These are phyloP conservation scores for Entomophthora muscae DNA, from an alignment of 371 early-diverging fungal species.

Conservation along the genomic window DNA sequence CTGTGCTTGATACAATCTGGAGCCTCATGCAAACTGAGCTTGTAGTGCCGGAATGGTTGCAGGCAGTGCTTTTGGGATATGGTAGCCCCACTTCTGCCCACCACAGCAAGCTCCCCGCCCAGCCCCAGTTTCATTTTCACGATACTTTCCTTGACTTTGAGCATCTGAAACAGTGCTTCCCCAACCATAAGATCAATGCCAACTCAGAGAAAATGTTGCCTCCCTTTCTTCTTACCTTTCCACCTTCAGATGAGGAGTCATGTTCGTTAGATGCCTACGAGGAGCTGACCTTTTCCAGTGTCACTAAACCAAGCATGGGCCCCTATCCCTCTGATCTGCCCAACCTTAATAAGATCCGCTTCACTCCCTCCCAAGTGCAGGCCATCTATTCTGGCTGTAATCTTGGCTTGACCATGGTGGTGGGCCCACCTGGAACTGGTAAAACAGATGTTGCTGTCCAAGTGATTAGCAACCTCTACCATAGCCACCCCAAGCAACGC, in stretches of 20 bases:
- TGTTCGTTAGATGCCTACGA: neutral
- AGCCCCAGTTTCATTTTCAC: constrained; percentile 41
- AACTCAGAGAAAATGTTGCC: neutral
- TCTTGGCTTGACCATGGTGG: constrained; percentile 75
- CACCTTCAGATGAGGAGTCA: neutral
- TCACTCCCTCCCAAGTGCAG: constrained; percentile 73
- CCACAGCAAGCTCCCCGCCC: constrained; percentile 31
- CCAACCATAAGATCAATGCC: constrained; percentile 16
- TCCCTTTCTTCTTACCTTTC: constrained; percentile 1
- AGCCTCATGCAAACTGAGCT: constrained; percentile 57
- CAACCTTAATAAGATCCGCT: constrained; percentile 26
- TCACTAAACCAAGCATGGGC: neutral
- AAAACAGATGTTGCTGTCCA: constrained; percentile 95
- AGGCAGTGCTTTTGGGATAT: constrained; percentile 78
- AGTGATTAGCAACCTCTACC: constrained; percentile 81
- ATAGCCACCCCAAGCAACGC: constrained; percentile 68
- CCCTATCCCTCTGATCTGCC: neutral
- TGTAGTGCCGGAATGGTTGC: constrained; percentile 79
- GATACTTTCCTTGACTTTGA: constrained; percentile 74
- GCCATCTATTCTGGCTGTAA: constrained; percentile 71
- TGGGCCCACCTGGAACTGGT: constrained; percentile 94
- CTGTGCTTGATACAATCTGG: constrained; percentile 73
- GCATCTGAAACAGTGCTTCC: constrained; percentile 56
- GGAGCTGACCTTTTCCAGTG: neutral
- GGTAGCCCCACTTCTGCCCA: constrained; percentile 71